Conservation (phyloP, 176 grass and related monocot species). For the Chrysopogon serrulatus region DNA sequence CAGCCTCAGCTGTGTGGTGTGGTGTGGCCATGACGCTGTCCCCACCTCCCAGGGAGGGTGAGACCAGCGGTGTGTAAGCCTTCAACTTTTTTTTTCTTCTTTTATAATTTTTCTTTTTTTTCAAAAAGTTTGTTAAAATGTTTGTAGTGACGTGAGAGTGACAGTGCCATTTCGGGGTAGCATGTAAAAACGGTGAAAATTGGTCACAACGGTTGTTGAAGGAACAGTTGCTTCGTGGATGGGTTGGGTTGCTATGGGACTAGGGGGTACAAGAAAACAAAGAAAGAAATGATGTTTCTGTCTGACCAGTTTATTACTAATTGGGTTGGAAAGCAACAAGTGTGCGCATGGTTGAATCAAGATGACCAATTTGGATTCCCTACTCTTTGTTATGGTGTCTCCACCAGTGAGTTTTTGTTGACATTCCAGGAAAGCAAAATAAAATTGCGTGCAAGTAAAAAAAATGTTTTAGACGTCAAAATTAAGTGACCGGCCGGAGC, state of each 20-base stretch:
- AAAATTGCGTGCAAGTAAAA: background rate
- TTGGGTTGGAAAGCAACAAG: background rate
- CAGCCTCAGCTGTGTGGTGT: too few species aligned
- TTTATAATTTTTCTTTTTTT: background rate
- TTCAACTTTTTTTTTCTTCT: background rate
- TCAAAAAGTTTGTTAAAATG: background rate
- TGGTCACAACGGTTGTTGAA: background rate
- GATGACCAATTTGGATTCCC: background rate
- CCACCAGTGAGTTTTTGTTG: too few species aligned
- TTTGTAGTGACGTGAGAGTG: background rate
- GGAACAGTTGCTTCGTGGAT: background rate
- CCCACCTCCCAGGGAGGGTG: background rate
- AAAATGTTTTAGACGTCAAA: background rate
- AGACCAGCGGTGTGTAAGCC: background rate
- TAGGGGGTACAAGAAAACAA: background rate
- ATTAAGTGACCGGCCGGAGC: background rate
- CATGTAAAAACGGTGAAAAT: background rate
- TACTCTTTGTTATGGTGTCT: too few species aligned
- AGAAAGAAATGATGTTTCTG: background rate
- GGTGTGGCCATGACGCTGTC: constrained; percentile 16
- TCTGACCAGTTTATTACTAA: constrained; percentile 24
- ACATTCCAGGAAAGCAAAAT: too few species aligned
- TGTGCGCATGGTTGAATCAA: constrained; percentile 10
- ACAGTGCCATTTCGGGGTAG: background rate
- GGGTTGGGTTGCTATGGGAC: background rate